Conservation (phyloP, 305 asterid species). For the Fraxinus sp. region DNA sequence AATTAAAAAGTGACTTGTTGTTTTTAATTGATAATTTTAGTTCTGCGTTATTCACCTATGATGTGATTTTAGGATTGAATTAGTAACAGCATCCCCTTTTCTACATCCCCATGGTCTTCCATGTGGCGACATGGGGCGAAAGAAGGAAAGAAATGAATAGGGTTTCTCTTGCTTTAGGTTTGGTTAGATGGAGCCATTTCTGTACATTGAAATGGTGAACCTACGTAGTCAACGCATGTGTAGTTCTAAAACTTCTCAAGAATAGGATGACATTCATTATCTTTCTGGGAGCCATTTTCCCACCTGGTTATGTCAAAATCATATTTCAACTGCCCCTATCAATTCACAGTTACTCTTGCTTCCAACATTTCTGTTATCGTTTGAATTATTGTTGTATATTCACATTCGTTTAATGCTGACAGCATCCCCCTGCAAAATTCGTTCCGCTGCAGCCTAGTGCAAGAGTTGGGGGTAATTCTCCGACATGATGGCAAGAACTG, state of each 20-base stretch:
- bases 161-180: background rate
- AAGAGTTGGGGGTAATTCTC: conserved; percentile 29
- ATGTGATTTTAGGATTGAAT: no score
- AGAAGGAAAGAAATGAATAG: no score
- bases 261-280: conserved; percentile 30
- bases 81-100: no score
- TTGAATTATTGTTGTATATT: background rate
- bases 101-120: no score
- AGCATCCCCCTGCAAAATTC: conserved; percentile 30
- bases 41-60: no score
- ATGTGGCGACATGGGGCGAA: no score
- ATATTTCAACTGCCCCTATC: conserved; percentile 8
- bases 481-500: conserved; percentile 38
- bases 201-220: no score
- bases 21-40: no score
- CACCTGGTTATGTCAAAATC: conserved; percentile 24
- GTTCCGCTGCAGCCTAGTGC: conserved; percentile 27
- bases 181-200: background rate
- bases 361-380: background rate
- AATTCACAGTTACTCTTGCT: conserved; percentile 24
- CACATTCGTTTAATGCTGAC: background rate
- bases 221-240: background rate
- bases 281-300: conserved; percentile 34
- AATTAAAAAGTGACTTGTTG: no score
- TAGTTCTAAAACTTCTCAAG: conserved; percentile 21